Evolutionary conservation across 352 stramenopile genomes (phyloP).

Genomic region (Lagenidium sp.): DNA sequence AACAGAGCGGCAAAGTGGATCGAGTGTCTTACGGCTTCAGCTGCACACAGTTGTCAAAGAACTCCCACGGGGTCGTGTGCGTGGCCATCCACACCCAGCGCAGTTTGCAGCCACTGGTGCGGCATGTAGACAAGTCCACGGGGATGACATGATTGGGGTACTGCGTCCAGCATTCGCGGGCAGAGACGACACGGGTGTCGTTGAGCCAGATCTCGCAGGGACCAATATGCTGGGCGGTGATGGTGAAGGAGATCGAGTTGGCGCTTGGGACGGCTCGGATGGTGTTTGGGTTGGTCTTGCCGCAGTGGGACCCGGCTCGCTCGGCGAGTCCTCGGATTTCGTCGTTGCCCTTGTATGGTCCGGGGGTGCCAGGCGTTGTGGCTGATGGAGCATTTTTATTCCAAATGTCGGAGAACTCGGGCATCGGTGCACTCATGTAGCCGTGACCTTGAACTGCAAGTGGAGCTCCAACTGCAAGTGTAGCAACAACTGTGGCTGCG

Average conservation of each 20-base stretch:
- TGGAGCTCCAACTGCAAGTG: no score
- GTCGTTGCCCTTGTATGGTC: constrained; percentile 19
- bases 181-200: constrained; percentile 18
- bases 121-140: constrained; percentile 27
- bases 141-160: constrained; percentile 19
- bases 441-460: constrained; percentile 5
- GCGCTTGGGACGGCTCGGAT: constrained; percentile 15
- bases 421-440: constrained; percentile 3
- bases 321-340: constrained; percentile 20
- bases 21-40: no score
- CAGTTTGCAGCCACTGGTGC: constrained; percentile 16
- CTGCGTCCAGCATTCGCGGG: constrained; percentile 20
- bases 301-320: constrained; percentile 21
- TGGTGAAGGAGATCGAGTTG: constrained; percentile 15
- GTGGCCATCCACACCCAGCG: constrained; percentile 38
- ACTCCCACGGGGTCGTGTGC: constrained; percentile 32
- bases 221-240: constrained; percentile 24
- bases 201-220: constrained; percentile 40
- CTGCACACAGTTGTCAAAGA: constrained; percentile 39
- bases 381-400: constrained; percentile 11
- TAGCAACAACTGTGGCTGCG: no score
- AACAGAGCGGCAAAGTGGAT: no score
- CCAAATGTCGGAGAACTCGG: constrained; percentile 6
- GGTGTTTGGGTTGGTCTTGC: constrained; percentile 21
- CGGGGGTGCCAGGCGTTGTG: constrained; percentile 6